Evolutionary conservation across 805 yeast species (phyloP).

Genomic region (Yarrowia divulgata): DNA sequence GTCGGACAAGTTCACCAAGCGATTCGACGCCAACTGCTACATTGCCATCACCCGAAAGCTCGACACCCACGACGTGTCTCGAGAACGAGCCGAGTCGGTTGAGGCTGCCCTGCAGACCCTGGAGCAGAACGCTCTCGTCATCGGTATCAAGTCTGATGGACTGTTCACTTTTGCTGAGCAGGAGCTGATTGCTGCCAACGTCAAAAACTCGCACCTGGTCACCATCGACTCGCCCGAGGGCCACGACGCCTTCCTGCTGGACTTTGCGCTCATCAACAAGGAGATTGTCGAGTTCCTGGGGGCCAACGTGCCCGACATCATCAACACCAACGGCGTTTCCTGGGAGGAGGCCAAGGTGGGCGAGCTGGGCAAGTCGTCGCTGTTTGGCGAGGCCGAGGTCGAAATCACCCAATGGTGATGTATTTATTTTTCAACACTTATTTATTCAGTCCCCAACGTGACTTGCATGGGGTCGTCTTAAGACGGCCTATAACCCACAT

Average conservation of each 20-base stretch:
- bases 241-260: conserved; percentile 94
- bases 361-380: conserved; percentile 52
- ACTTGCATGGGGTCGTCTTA: conserved; percentile 19
- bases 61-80: conserved; percentile 92
- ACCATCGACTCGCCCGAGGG: conserved; percentile 92
- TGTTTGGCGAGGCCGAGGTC: conserved; percentile 87
- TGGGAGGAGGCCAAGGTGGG: conserved; percentile 56
- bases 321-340: conserved; percentile 57
- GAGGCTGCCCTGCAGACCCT: conserved; percentile 65
- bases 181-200: conserved; percentile 74
- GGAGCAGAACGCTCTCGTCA: conserved; percentile 76
- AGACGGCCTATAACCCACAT: conserved; percentile 10
- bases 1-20: conserved; percentile 83
- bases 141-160: conserved; percentile 93
- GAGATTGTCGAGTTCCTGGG: conserved; percentile 72
- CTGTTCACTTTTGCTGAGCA: conserved; percentile 92
- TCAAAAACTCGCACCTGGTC: conserved; percentile 72
- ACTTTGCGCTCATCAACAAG: conserved; percentile 80
- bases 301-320: conserved; percentile 64
- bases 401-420: conserved; percentile 89
- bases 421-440: conserved; percentile 38
- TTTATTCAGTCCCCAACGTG: conserved; percentile 40
- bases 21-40: conserved; percentile 97
- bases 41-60: conserved; percentile 91
- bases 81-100: conserved; percentile 66